Conservation (phyloP, 768 basidiomycete genomes). For the Gymnopilus junonius region DNA sequence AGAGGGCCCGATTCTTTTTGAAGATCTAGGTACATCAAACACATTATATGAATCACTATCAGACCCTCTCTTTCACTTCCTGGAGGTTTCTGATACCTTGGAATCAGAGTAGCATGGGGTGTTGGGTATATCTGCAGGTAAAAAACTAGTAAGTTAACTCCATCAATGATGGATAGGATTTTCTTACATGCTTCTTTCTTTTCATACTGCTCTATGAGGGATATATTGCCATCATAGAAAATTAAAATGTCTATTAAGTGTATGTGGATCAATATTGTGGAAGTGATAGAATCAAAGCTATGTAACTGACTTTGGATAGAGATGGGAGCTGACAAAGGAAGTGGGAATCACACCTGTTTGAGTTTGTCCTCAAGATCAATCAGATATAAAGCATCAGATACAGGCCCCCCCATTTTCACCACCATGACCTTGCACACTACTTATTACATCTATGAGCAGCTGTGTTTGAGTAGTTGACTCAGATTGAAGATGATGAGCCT, state of each 20-base stretch:
- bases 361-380: no score
- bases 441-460: no score
- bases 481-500: no score
- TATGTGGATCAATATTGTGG: background rate
- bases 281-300: background rate
- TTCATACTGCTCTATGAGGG: constrained; percentile 4
- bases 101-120: background rate
- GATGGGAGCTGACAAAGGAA: no score
- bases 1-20: background rate
- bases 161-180: background rate
- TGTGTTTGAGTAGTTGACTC: no score
- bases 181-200: background rate
- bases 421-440: no score
- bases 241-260: background rate
- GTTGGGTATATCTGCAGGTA: background rate
- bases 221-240: constrained; percentile 1
- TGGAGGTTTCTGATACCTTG: background rate
- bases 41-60: background rate
- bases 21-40: background rate
- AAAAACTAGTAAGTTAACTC: background rate
- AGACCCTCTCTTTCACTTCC: background rate
- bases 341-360: background rate
- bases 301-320: background rate
- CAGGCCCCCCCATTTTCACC: no score
- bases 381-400: no score